Percentiles rank a stretch among this genome's conserved stretches.
phyloP scores from a whole-genome alignment of 805 yeast genomes.

The Ogataea siamensis region DNA sequence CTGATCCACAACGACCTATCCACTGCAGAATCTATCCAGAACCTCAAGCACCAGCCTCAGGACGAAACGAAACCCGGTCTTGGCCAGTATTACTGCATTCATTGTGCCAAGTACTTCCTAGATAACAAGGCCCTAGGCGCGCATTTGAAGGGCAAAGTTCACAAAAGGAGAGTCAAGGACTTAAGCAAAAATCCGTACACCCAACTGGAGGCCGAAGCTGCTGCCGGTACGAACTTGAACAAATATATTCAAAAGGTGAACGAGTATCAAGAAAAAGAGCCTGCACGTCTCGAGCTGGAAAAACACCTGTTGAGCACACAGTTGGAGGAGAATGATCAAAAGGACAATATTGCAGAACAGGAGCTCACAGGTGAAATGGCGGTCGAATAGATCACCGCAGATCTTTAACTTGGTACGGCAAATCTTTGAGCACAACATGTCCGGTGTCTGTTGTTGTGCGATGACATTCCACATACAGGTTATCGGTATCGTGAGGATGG shows the following conservation, averaged over 20 bases:
- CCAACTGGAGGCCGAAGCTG: slow-evolving; percentile 86
- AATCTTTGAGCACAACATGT: slow-evolving; percentile 47
- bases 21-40: slow-evolving; percentile 57
- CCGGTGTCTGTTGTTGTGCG: slow-evolving; percentile 36
- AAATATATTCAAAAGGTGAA: slow-evolving; percentile 66
- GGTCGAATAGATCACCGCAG: slow-evolving; percentile 34
- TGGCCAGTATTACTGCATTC: slow-evolving; percentile 92
- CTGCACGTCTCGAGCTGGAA: slow-evolving; percentile 45
- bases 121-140: slow-evolving; percentile 66
- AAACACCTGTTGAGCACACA: slow-evolving; percentile 29
- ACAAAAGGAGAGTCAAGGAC: slow-evolving; percentile 80
- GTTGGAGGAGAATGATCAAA: slow-evolving; percentile 32
- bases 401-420: slow-evolving; percentile 51
- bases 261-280: slow-evolving; percentile 49
- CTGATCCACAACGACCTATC: slow-evolving; percentile 75
- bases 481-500: slow-evolving; percentile 58
- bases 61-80: slow-evolving; percentile 92
- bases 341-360: slow-evolving; percentile 31
- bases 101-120: slow-evolving; percentile 91
- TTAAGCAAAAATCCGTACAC: slow-evolving; percentile 81
- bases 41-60: slow-evolving; percentile 73
- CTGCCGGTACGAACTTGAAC: slow-evolving; percentile 72
- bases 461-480: slow-evolving; percentile 49
- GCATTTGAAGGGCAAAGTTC: slow-evolving; percentile 75
- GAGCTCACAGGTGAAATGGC: slow-evolving; percentile 24